phyloP scores from a whole-genome alignment of 495 filamentous ascomycete genomes.

The Aeminium ludgeri region DNA sequence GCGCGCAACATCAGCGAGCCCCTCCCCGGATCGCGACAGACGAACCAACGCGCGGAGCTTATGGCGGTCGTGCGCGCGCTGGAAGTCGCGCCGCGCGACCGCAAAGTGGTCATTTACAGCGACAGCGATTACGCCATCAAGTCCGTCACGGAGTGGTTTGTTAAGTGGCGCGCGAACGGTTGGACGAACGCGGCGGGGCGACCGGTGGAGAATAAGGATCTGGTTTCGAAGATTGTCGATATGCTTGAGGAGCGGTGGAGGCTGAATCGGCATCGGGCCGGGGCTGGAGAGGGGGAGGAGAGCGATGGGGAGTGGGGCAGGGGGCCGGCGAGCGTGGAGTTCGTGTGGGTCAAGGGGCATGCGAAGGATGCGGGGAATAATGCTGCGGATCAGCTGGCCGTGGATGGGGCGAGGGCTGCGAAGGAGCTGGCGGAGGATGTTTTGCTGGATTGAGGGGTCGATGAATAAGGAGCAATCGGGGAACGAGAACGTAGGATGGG shows the following conservation, averaged over 20 bases:
- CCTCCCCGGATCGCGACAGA: constrained; percentile 56
- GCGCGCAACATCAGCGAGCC: constrained; percentile 70
- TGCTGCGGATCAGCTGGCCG: constrained; percentile 66
- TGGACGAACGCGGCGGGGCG: constrained; percentile 59
- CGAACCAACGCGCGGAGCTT: constrained; percentile 88
- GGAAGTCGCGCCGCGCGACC: constrained; percentile 49
- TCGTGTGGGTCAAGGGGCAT: constrained; percentile 84
- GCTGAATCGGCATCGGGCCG: constrained; percentile 29
- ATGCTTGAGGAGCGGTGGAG: constrained; percentile 48
- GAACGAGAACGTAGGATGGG: too few relatives aligned
- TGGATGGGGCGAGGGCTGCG: constrained; percentile 32
- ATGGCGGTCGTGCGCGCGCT: constrained; percentile 74
- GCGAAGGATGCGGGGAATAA: constrained; percentile 49
- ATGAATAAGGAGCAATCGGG: too few relatives aligned
- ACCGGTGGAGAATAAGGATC: constrained; percentile 68
- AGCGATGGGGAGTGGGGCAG: constrained; percentile 8
- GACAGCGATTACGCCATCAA: constrained; percentile 81
- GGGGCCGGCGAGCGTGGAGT: constrained; percentile 25
- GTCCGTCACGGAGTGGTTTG: constrained; percentile 75
- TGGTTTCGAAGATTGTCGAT: constrained; percentile 54
- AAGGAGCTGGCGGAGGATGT: constrained; percentile 9
- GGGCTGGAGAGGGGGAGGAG: constrained; percentile 8
- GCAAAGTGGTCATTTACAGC: constrained; percentile 52
- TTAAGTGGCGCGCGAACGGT: constrained; percentile 57
- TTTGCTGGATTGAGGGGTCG: not conserved